Conservation (phyloP, 208 protist genomes). For the Acanthamoeba triangularis region DNA sequence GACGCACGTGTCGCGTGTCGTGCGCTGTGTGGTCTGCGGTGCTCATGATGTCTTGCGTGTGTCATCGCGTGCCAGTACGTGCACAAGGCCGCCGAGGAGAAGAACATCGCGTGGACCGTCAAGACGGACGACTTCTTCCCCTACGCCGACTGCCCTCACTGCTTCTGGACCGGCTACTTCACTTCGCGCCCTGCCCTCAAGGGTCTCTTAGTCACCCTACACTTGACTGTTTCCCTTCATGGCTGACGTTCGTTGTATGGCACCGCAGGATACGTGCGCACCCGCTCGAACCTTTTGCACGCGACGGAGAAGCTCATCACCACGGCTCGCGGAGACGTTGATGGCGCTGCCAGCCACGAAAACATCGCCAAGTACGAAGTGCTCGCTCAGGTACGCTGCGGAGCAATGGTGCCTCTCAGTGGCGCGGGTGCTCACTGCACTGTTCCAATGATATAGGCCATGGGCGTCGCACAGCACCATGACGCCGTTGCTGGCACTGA, state of each 20-base stretch:
- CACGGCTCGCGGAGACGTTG: background rate
- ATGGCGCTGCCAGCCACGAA: background rate
- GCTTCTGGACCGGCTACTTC: constrained; percentile 80
- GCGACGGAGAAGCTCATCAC: constrained; percentile 62
- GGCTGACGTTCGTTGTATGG: background rate
- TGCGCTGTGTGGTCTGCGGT: background rate
- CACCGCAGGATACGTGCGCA: constrained; percentile 31
- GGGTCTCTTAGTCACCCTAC: too few species aligned
- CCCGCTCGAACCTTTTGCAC: constrained; percentile 38
- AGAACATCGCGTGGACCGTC: constrained; percentile 31
- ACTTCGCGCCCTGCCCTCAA: constrained; percentile 74
- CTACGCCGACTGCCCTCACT: constrained; percentile 85
- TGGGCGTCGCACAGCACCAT: constrained; percentile 85
- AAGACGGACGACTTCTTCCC: constrained; percentile 88
- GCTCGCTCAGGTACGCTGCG: background rate
- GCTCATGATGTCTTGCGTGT: constrained; percentile 8
- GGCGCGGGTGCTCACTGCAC: background rate
- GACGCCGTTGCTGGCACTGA: constrained; percentile 86
- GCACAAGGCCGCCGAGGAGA: constrained; percentile 39
- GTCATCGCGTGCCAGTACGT: background rate
- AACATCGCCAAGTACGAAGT: constrained; percentile 31
- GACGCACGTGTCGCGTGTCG: too few species aligned
- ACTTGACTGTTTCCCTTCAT: background rate
- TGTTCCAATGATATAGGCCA: constrained; percentile 49
- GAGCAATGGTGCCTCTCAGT: too few species aligned